Percentiles rank a stretch among this genome's conserved stretches.
Evolutionary conservation across 1,284 basidiomycete genomes (phyloP).

Genomic region (Neolentinus lepideus): DNA sequence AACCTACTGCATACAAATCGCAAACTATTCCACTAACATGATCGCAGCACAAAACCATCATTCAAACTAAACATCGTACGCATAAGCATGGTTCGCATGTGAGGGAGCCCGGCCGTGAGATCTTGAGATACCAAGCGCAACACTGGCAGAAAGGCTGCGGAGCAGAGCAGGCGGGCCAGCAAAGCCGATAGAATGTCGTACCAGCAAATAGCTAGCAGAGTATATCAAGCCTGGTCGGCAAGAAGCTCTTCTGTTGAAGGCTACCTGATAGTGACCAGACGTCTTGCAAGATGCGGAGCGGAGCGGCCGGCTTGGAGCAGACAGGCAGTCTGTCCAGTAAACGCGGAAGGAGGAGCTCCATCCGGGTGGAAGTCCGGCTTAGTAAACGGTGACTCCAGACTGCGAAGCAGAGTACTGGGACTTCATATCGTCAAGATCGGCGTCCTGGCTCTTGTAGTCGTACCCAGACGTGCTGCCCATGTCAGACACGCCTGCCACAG

Average conservation of each 20-base stretch:
- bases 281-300: not conserved
- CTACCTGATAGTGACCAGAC: not conserved
- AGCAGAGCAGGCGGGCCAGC: too few relatives aligned
- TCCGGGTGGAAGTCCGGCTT: conserved; percentile 10
- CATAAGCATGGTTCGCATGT: too few relatives aligned
- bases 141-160: too few relatives aligned
- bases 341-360: not conserved
- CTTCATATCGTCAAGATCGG: conserved; percentile 76
- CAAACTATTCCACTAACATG: too few relatives aligned
- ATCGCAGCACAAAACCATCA: too few relatives aligned
- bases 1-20: too few relatives aligned
- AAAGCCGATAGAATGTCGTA: too few relatives aligned
- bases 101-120: too few relatives aligned
- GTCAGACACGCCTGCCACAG: conserved; percentile 70
- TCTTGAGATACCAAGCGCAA: too few relatives aligned
- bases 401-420: conserved; percentile 79
- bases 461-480: conserved; percentile 70
- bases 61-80: too few relatives aligned
- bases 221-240: not conserved
- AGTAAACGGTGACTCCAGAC: conserved; percentile 79
- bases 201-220: too few relatives aligned
- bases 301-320: not conserved
- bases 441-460: conserved; percentile 84
- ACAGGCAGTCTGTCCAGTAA: not conserved
- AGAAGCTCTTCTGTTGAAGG: not conserved